phyloP scores from a whole-genome alignment of 306 rosid genomes.

The Quercus dentata region DNA sequence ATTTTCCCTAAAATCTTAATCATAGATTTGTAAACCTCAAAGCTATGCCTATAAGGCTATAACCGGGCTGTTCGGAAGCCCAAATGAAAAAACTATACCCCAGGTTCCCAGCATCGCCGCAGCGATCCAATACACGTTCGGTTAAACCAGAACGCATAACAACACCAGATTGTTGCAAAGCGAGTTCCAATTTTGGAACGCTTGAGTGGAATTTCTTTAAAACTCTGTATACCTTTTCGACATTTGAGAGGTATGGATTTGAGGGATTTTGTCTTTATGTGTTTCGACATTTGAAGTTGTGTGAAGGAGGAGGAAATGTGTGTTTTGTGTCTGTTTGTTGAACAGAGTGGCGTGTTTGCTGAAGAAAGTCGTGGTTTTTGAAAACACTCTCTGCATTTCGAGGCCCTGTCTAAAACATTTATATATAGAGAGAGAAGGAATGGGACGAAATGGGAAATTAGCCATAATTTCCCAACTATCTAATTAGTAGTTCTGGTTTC shows the following conservation, averaged over 20 bases:
- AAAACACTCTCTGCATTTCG: slow-evolving; percentile 39
- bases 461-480: no score
- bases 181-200: slow-evolving; percentile 74
- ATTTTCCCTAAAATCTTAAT: slow-evolving; percentile 67
- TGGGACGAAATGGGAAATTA: no score
- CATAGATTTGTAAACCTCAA: slow-evolving; percentile 69
- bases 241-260: slow-evolving; percentile 24
- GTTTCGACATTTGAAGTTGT: slow-evolving; percentile 7
- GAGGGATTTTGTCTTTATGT: background rate
- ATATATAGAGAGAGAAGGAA: no score
- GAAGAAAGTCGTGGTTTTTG: slow-evolving; percentile 22
- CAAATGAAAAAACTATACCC: slow-evolving; percentile 70
- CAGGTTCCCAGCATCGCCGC: slow-evolving; percentile 84
- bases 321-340: background rate
- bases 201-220: slow-evolving; percentile 68
- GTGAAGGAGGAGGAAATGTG: background rate
- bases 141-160: slow-evolving; percentile 60
- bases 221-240: slow-evolving; percentile 67
- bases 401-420: background rate
- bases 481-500: no score
- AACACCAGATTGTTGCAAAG: slow-evolving; percentile 73
- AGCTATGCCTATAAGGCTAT: slow-evolving; percentile 48
- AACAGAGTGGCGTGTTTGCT: slow-evolving; percentile 14
- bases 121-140: slow-evolving; percentile 63
- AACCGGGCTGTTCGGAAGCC: slow-evolving; percentile 71